Percentiles rank a stretch among this genome's conserved stretches.
Conservation (phyloP, 768 basidiomycete species). For the Cytidiella melzeri region DNA sequence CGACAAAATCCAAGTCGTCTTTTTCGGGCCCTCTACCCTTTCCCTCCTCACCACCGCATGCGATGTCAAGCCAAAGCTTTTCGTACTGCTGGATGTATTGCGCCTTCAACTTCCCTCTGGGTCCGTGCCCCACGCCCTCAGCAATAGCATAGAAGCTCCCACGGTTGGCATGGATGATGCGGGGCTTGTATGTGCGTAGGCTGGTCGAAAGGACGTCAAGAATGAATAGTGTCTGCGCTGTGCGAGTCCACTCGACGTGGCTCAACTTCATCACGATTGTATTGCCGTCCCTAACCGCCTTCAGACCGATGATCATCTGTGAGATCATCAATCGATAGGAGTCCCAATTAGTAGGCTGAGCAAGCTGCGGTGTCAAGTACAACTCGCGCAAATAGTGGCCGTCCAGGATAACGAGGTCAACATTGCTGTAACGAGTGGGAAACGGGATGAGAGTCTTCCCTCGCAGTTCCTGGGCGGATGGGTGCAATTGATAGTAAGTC, state of each 20-base stretch:
- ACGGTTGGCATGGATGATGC: constrained; percentile 24
- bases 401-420: constrained; percentile 29
- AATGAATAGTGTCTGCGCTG: constrained; percentile 26
- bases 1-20: constrained; percentile 27
- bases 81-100: constrained; percentile 15
- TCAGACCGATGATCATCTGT: constrained; percentile 27
- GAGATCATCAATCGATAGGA: constrained; percentile 24
- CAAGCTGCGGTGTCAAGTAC: neutral
- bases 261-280: constrained; percentile 29
- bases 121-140: constrained; percentile 21
- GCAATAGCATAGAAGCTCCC: constrained; percentile 29
- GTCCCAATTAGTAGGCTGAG: constrained; percentile 7
- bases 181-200: constrained; percentile 25
- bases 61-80: constrained; percentile 25
- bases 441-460: neutral
- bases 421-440: constrained; percentile 5
- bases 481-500: constrained; percentile 7
- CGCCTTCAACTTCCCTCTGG: constrained; percentile 1
- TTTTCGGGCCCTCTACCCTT: constrained; percentile 13
- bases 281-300: constrained; percentile 18
- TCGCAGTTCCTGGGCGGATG: neutral
- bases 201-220: constrained; percentile 23
- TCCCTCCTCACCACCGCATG: constrained; percentile 16
- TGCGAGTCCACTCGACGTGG: constrained; percentile 23
- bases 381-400: constrained; percentile 27